Conservation (phyloP, 148 eudicot species). For the Amaranthus hypochondriacus region DNA sequence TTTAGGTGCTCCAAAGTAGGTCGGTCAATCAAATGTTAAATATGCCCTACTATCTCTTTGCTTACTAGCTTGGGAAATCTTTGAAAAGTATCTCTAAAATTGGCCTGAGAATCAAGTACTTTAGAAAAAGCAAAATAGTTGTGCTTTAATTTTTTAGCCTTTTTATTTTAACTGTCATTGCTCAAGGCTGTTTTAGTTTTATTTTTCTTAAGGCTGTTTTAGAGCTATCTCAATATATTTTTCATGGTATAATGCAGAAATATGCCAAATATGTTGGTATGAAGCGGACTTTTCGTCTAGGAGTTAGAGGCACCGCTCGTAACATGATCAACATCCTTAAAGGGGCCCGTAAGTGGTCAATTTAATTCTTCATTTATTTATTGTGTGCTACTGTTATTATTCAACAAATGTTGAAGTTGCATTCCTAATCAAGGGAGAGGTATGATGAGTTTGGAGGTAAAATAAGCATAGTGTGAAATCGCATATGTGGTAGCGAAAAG, state of each 20-base stretch:
- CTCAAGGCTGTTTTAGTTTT: not conserved
- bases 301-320: slow-evolving; percentile 95
- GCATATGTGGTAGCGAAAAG: too few species aligned
- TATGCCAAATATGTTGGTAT: slow-evolving; percentile 89
- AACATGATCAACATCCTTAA: slow-evolving; percentile 79
- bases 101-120: too few species aligned
- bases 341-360: slow-evolving; percentile 65
- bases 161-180: not conserved
- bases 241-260: slow-evolving; percentile 45
- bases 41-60: too few species aligned
- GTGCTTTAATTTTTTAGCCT: not conserved
- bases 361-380: not conserved
- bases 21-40: too few species aligned
- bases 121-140: not conserved
- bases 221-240: slow-evolving; percentile 18
- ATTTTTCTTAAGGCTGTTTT: not conserved
- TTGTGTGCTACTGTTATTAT: not conserved
- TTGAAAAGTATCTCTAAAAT: too few species aligned
- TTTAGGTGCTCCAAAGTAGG: too few species aligned
- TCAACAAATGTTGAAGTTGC: not conserved
- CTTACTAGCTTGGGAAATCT: too few species aligned
- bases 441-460: not conserved
- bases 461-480: not conserved
- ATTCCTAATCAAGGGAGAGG: not conserved
- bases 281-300: slow-evolving; percentile 91